Evolutionary conservation across 352 stramenopile species (phyloP), one percentile per base, ranked within the genome.

Genomic region (Pythium phragmiticola): DNA sequence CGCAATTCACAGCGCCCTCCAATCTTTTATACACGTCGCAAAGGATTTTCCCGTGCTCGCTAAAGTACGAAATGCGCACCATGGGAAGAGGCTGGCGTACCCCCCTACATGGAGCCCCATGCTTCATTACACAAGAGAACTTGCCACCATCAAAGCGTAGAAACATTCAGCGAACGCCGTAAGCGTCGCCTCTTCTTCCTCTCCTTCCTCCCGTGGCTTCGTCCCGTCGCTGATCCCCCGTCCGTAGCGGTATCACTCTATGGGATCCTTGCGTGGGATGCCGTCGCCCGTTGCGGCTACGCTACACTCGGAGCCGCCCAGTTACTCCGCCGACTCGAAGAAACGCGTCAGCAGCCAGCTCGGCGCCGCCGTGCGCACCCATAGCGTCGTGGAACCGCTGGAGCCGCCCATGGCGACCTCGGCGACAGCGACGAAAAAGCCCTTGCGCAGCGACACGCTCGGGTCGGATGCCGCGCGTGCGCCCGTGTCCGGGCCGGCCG

Each of bases 201-300:
- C 34, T 33, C 50, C 14, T 26, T 42, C 50, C 7, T 9, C 9
- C 21, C 45, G 14, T 4, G n/a, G 17, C 7, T 50, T 13, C 45
- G 7, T 28, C 49, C 28, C 4, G 11, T 43, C 49, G 16, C 28
- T 42, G 30, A 45, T 41, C 49, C 21, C 21, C 21, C 21, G 21
- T 21, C 21, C 21, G 21, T 21, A 21, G 26, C 26, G 26, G 34
- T 39, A 39, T 39, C 34, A 9, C 34, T 13, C 7, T 21, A 69
- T 69, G 62, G 62, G 62, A 69, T 69, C 62, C 54, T 33, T 69
- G 37, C 62, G 62, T 60, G 62, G 53, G 54, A 69, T 57, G 54
- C 42, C 54, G 54, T 55, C 62, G 55, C 62, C 62, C 28, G 62
- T 63, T 21, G 55, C 47, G 16, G 49, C 41, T 26, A 53, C 47